Percentiles rank a stretch among this genome's conserved stretches.
Conservation (phyloP, 1,139 yeast species). For the Lodderomyces elongisporus region DNA sequence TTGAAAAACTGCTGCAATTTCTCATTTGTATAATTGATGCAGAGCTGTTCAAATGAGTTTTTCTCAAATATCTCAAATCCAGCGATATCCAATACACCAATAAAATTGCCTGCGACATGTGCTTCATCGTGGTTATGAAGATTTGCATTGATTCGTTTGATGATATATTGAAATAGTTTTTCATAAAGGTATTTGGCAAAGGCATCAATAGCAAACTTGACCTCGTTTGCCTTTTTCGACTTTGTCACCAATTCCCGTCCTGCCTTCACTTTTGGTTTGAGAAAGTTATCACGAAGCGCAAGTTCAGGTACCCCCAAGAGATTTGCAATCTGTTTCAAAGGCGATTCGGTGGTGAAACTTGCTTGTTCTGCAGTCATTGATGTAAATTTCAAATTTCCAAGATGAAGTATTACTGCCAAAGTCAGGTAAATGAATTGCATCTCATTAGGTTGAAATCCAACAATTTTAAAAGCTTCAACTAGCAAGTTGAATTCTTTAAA, state of each 20-base stretch:
- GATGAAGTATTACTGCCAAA: constrained; percentile 72
- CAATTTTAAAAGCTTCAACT: constrained; percentile 60
- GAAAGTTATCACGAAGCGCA: constrained; percentile 52
- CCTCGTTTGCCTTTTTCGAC: constrained; percentile 75
- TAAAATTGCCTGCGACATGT: constrained; percentile 46
- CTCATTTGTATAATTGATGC: constrained; percentile 95
- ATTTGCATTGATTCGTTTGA: constrained; percentile 69
- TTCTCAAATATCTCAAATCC: constrained; percentile 93
- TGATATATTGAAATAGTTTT: constrained; percentile 72
- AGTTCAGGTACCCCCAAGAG: constrained; percentile 60
- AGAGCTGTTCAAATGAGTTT: constrained; percentile 92
- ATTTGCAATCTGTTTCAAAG: constrained; percentile 53
- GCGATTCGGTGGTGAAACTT: constrained; percentile 45
- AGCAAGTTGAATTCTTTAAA: constrained; percentile 58
- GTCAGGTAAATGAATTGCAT: constrained; percentile 57
- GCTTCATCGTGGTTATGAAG: constrained; percentile 42
- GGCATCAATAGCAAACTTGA: constrained; percentile 78
- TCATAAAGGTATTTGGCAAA: constrained; percentile 85
- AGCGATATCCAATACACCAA: constrained; percentile 94
- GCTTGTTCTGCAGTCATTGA: constrained; percentile 82
- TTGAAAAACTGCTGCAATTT: constrained; percentile 95
- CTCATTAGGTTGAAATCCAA: constrained; percentile 63
- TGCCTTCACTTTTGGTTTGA: constrained; percentile 84
- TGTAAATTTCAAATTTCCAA: constrained; percentile 78
- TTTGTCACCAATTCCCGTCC: constrained; percentile 85